phyloP scores from a whole-genome alignment of 2,329 filamentous ascomycete species.

The Monosporascus sp. region DNA sequence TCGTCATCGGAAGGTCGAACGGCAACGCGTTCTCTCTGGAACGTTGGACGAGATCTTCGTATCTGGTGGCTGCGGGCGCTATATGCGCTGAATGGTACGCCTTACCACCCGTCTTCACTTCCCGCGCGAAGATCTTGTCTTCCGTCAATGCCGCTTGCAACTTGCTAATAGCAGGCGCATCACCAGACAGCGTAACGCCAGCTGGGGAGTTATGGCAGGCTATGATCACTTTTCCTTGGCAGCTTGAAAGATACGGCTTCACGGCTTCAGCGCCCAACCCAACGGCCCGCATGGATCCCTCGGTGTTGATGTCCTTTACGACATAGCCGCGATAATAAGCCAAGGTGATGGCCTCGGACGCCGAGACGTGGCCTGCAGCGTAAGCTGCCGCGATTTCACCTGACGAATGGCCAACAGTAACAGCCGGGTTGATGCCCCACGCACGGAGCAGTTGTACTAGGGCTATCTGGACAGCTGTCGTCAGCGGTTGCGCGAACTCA shows the following conservation, averaged over 20 bases:
- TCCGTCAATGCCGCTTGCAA: neutral
- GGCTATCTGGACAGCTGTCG: too few species aligned
- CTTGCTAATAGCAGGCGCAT: neutral
- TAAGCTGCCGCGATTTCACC: slow-evolving; percentile 38
- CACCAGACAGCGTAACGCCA: slow-evolving; percentile 4
- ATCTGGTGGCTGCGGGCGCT: neutral
- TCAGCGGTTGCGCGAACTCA: too few species aligned
- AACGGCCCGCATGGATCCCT: slow-evolving; percentile 13
- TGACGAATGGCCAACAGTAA: slow-evolving; percentile 24
- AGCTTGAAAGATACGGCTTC: slow-evolving; percentile 1
- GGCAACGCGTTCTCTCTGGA: neutral
- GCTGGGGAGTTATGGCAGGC: slow-evolving; percentile 6
- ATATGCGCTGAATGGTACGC: slow-evolving; percentile 11
- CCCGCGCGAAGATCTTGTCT: slow-evolving; percentile 1
- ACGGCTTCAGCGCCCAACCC: slow-evolving; percentile 3
- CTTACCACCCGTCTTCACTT: neutral
- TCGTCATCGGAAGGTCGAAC: neutral
- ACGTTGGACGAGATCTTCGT: neutral
- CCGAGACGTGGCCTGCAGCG: slow-evolving; percentile 37
- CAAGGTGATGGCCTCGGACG: slow-evolving; percentile 34
- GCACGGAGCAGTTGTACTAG: too few species aligned
- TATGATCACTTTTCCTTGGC: neutral
- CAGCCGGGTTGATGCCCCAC: neutral
- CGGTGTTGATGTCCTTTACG: slow-evolving; percentile 26
- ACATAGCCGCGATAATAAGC: slow-evolving; percentile 37